Percentiles rank a stretch among this genome's conserved stretches.
Evolutionary conservation across 2,329 filamentous ascomycete species (phyloP).

Genomic region (Fusarium buharicum): DNA sequence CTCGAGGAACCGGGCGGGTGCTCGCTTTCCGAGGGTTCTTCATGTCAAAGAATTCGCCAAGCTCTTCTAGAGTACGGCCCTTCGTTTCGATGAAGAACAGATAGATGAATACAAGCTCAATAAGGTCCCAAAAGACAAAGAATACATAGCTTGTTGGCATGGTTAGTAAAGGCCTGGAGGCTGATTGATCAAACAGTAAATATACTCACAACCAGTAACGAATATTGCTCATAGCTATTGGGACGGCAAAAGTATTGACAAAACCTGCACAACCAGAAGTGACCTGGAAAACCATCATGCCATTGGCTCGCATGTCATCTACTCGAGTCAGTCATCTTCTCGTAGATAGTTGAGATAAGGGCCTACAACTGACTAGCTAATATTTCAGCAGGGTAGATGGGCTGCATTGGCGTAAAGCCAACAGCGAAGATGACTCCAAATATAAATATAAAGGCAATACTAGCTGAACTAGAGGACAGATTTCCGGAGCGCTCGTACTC

Average conservation of each 20-base stretch:
- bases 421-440: conserved; percentile 11
- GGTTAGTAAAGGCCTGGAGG: no score
- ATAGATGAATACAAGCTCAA: conserved; percentile 6
- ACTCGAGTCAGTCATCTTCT: neutral
- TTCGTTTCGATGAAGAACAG: conserved; percentile 19
- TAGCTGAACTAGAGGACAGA: conserved; percentile 5
- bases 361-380: neutral
- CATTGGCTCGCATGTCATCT: conserved; percentile 38
- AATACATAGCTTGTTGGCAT: conserved; percentile 23
- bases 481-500: conserved; percentile 9
- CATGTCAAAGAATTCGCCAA: neutral
- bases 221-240: conserved; percentile 35
- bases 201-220: conserved; percentile 19
- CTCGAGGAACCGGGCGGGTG: neutral
- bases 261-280: conserved; percentile 25
- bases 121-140: conserved; percentile 19
- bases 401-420: conserved; percentile 17
- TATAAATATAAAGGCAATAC: conserved; percentile 17
- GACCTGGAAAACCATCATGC: conserved; percentile 33
- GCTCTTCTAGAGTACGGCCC: neutral
- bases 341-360: no score
- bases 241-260: conserved; percentile 36
- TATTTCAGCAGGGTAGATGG: conserved; percentile 15
- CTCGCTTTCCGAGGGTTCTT: conserved; percentile 13
- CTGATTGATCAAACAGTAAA: rapidly evolving